phyloP scores from a whole-genome alignment of 2,329 filamentous ascomycete genomes.

The Claviceps digitariae region DNA sequence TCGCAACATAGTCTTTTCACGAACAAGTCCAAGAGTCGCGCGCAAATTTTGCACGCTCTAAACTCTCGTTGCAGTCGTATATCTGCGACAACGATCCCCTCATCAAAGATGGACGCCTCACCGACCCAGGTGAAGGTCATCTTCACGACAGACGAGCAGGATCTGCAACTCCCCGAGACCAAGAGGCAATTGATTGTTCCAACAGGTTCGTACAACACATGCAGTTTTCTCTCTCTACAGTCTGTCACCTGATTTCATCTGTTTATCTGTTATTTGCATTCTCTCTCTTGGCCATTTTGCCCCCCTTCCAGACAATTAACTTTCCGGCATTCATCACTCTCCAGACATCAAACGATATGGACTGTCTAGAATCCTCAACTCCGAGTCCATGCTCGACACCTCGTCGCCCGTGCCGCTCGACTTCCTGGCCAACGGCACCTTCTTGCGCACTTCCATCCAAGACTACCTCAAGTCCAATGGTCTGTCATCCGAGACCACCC shows the following conservation, averaged over 20 bases:
- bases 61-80: background rate
- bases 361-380: conserved; percentile 57
- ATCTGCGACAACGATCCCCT: background rate
- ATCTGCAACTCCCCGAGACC: conserved; percentile 48
- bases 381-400: conserved; percentile 56
- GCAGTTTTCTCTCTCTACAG: background rate
- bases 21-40: background rate
- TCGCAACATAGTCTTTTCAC: background rate
- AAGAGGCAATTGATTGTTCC: conserved; percentile 51
- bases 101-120: conserved; percentile 22
- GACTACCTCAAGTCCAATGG: conserved; percentile 80
- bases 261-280: too few species aligned
- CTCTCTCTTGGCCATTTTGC: too few species aligned
- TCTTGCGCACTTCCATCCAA: conserved; percentile 77
- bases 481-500: conserved; percentile 73
- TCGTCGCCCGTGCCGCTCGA: conserved; percentile 65
- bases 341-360: conserved; percentile 56
- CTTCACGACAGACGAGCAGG: conserved; percentile 50
- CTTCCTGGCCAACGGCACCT: conserved; percentile 89
- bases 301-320: too few species aligned
- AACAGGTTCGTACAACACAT: conserved; percentile 28
- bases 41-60: background rate
- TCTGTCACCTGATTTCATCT: background rate
- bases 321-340: background rate
- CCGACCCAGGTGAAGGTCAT: conserved; percentile 49